Base-by-base conservation (phyloP, 345 rosid species). In the Rubroshorea leprosula region DNA sequence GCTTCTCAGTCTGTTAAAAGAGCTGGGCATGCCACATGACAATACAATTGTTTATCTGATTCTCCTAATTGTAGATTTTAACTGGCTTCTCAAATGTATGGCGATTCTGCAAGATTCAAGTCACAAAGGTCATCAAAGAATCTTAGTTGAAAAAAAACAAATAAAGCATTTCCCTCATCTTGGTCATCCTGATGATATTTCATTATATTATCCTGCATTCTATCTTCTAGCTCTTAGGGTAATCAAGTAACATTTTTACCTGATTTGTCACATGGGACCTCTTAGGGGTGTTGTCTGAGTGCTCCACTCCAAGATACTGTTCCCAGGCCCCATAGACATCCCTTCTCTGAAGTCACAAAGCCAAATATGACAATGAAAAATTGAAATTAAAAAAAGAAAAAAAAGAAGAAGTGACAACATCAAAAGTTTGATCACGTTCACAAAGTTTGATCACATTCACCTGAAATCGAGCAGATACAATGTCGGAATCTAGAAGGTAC, bases 391-490 rank as follows among this genome's bases (percentile, higher is more conserved):
- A n/a, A n/a, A 61, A 38, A 12, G 2, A 41, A 0, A 38, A 38
- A 38, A 29, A 17, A 52, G n/a, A 17, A 39, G n/a, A 16, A 44
- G 18, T 38, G 16, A 39, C 16, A n/a, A 49, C 23, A 43, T 22
- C n/a, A n/a, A n/a, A n/a, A n/a, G n/a, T n/a, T n/a, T n/a, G n/a
- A n/a, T n/a, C n/a, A n/a, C n/a, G n/a, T n/a, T n/a, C n/a, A n/a
- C n/a, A n/a, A n/a, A n/a, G n/a, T n/a, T n/a, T n/a, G n/a, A n/a
- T n/a, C n/a, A n/a, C n/a, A n/a, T n/a, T n/a, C n/a, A 89, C 98
- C 90, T 89, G 98, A 65, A 92, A 92, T 62, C 96, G 86, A 50
- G 66, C 76, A 63, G 77, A 89, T 14, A 92, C 83, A 10, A 82
- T 57, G 49, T 93, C 99, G 50, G 83, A 63, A 63, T 89, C 99